Conservation (phyloP, 805 yeast genomes). For the Candida wancherniae region DNA sequence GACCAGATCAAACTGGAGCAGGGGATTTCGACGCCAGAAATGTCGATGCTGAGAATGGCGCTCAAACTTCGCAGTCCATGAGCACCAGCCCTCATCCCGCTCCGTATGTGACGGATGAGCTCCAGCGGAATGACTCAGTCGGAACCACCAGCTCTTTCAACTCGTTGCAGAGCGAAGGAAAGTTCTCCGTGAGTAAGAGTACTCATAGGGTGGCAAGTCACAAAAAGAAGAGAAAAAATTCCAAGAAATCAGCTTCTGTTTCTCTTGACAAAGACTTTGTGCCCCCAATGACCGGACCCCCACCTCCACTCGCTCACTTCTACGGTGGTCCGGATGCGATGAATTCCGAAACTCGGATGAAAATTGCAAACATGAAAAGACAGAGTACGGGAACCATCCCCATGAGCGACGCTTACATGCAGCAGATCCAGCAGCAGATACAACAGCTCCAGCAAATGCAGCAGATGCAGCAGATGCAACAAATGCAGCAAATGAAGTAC, state of each 20-base stretch:
- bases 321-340: constrained; percentile 5
- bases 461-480: constrained; percentile 13
- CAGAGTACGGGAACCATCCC: constrained; percentile 12
- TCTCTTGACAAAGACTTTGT: constrained; percentile 3
- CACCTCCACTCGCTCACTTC: constrained; percentile 16
- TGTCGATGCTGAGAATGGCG: not conserved
- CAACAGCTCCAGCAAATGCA: constrained; percentile 35
- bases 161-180: constrained; percentile 28
- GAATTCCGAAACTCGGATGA: too few species aligned
- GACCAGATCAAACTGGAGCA: too few species aligned
- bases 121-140: constrained; percentile 9
- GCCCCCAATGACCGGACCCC: constrained; percentile 18
- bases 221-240: not conserved
- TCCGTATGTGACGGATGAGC: not conserved
- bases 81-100: not conserved
- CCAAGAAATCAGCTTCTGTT: constrained; percentile 1
- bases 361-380: constrained; percentile 3
- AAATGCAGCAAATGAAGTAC: constrained; percentile 5
- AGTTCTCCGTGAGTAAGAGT: constrained; percentile 14
- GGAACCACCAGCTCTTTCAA: constrained; percentile 21
- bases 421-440: constrained; percentile 46
- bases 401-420: constrained; percentile 38
- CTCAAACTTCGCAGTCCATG: not conserved
- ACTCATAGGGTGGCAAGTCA: constrained; percentile 13
- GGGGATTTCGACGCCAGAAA: too few species aligned